These are phyloP conservation scores for Escovopsis sp. DNA, from an alignment of 2,329 filamentous ascomycete species.

Conservation along the genomic window DNA sequence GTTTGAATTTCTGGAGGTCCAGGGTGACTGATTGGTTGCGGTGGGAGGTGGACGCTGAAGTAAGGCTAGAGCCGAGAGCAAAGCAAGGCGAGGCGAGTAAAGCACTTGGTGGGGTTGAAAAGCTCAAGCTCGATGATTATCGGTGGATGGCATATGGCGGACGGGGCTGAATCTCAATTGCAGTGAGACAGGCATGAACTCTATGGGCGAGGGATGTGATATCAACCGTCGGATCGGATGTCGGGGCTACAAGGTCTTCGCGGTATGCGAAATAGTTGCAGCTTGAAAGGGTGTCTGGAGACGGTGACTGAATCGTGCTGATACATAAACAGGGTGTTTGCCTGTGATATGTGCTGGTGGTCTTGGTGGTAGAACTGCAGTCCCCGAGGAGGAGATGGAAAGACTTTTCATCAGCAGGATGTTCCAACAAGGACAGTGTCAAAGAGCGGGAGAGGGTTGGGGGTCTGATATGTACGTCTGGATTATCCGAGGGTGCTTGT, in stretches of 20 bases:
- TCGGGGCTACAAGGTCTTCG: conserved; percentile 85
- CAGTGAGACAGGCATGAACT: conserved; percentile 45
- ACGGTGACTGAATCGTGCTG: conserved; percentile 81
- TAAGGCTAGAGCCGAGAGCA: conserved; percentile 1
- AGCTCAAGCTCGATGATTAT: conserved; percentile 39
- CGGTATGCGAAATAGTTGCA: conserved; percentile 93
- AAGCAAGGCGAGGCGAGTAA: conserved; percentile 20
- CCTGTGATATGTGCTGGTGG: conserved; percentile 18
- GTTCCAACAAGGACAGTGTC: too few species aligned
- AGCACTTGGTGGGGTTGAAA: conserved; percentile 23
- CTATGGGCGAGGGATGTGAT: conserved; percentile 17
- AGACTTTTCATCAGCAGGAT: too few species aligned
- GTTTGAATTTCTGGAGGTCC: too few species aligned
- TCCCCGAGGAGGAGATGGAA: too few species aligned
- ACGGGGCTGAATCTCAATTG: conserved; percentile 31
- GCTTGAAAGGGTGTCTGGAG: conserved; percentile 91
- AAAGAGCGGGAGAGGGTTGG: not conserved
- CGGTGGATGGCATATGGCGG: conserved; percentile 42
- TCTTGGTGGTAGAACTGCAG: conserved; percentile 11
- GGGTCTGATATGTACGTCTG: not conserved
- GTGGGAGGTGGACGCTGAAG: conserved; percentile 3
- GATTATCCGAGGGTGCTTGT: not conserved
- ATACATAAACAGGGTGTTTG: conserved; percentile 77
- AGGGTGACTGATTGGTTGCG: conserved; percentile 9
- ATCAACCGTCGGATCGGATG: conserved; percentile 88